Percentiles rank a stretch among this genome's conserved stretches.
Evolutionary conservation across 1,284 basidiomycete genomes (phyloP).

Genomic region (Microbotryum lychnidis-dioicae): DNA sequence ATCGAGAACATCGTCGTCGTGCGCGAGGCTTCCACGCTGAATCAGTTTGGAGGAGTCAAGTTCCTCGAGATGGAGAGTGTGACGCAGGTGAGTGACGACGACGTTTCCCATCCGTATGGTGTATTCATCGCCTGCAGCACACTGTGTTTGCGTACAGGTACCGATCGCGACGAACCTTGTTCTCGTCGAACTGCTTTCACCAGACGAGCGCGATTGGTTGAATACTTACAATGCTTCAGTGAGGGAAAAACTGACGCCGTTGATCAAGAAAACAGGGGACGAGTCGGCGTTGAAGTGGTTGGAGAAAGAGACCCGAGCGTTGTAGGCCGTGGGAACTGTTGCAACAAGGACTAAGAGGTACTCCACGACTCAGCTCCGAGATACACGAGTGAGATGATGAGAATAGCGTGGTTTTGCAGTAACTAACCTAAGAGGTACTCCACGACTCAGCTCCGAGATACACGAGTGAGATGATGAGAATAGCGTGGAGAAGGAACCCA

Average conservation of each 20-base stretch:
- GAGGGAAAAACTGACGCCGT: slow-evolving; percentile 63
- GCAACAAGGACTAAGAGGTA: too few relatives aligned
- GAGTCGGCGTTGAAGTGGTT: slow-evolving; percentile 68
- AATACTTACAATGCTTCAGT: slow-evolving; percentile 77
- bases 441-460: too few relatives aligned
- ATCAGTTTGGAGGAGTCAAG: slow-evolving; percentile 67
- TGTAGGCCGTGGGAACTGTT: slow-evolving; percentile 25
- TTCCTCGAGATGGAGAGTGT: slow-evolving; percentile 76
- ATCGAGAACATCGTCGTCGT: slow-evolving; percentile 79
- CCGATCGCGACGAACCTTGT: slow-evolving; percentile 84
- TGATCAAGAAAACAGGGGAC: slow-evolving; percentile 61
- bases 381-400: too few relatives aligned
- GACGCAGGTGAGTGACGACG: slow-evolving; percentile 53
- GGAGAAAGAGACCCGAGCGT: slow-evolving; percentile 54
- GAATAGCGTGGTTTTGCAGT: too few relatives aligned
- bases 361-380: too few relatives aligned
- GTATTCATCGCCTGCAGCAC: too few relatives aligned
- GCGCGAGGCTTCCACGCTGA: slow-evolving; percentile 52
- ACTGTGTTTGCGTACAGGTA: slow-evolving; percentile 45
- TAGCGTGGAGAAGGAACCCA: too few relatives aligned
- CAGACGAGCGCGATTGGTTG: slow-evolving; percentile 68
- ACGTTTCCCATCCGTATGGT: not conserved
- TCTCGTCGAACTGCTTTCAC: slow-evolving; percentile 56
- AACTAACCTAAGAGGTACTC: too few relatives aligned
- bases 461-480: too few relatives aligned